Evolutionary conservation across 306 rosid genomes (phyloP).

Genomic region (Pyrus betulifolia): DNA sequence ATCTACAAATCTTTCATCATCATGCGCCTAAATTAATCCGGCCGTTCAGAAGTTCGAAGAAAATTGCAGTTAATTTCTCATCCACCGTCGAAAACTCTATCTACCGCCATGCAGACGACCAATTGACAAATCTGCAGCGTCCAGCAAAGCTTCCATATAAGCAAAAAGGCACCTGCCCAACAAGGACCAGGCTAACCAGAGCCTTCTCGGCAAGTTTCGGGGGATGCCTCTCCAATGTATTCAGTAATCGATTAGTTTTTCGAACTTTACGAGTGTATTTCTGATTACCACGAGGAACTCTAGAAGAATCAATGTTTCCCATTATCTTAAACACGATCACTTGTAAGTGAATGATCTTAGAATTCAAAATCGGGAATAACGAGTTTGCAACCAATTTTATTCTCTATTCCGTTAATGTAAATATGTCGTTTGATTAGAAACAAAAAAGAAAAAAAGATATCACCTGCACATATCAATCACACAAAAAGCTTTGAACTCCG

Average conservation of each 20-base stretch:
- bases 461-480: too few relatives aligned
- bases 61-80: conserved; percentile 17
- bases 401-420: too few relatives aligned
- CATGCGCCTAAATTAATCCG: conserved; percentile 14
- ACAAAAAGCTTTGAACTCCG: too few relatives aligned
- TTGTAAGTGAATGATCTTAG: too few relatives aligned
- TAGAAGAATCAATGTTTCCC: conserved; percentile 42
- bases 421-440: too few relatives aligned
- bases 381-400: too few relatives aligned
- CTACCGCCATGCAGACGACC: conserved; percentile 28
- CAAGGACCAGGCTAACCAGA: conserved; percentile 7
- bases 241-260: conserved; percentile 23
- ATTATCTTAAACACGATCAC: conserved; percentile 16
- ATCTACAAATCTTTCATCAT: conserved; percentile 61
- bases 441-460: too few relatives aligned
- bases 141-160: conserved; percentile 35
- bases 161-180: conserved; percentile 38
- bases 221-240: conserved; percentile 31
- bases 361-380: too few relatives aligned
- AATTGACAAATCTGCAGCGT: conserved; percentile 24
- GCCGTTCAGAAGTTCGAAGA: conserved; percentile 16
- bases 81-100: conserved; percentile 31
- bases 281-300: conserved; percentile 29
- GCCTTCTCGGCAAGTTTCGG: conserved; percentile 38
- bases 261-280: conserved; percentile 34